These are phyloP conservation scores for Mortierella sp. DNA, from an alignment of 371 early-diverging fungal genomes.

Conservation along the genomic window DNA sequence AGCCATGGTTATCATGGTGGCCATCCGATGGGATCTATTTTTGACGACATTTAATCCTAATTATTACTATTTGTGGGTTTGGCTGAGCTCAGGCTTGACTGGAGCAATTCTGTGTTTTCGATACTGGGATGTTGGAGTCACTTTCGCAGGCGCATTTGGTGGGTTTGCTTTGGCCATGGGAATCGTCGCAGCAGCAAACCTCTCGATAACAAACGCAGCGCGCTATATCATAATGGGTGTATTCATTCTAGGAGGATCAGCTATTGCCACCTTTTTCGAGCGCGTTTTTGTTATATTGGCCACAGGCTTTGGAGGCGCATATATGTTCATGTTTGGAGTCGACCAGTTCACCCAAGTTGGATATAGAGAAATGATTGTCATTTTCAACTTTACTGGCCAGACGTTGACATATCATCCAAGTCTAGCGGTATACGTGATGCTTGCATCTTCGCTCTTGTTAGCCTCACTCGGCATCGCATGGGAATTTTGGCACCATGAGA, in stretches of 20 bases:
- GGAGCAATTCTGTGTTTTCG: conserved; percentile 47
- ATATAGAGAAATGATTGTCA: conserved; percentile 57
- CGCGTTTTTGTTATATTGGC: conserved; percentile 40
- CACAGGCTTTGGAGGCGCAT: conserved; percentile 54
- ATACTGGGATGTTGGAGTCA: conserved; percentile 55
- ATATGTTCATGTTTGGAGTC: conserved; percentile 53
- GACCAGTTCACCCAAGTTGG: conserved; percentile 57
- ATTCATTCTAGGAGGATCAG: conserved; percentile 32
- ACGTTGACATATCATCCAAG: conserved; percentile 46
- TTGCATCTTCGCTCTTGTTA: conserved; percentile 29
- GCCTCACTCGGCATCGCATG: conserved; percentile 38
- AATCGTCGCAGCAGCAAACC: conserved; percentile 45
- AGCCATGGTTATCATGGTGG: conserved; percentile 49
- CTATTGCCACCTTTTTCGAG: conserved; percentile 49
- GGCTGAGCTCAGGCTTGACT: conserved; percentile 31
- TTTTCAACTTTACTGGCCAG: conserved; percentile 55
- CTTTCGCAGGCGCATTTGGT: conserved; percentile 46
- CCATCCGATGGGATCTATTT: conserved; percentile 49
- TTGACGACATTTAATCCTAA: conserved; percentile 38
- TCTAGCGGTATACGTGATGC: conserved; percentile 40
- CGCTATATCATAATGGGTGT: conserved; percentile 44
- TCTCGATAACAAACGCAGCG: conserved; percentile 26
- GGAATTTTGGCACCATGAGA: conserved; percentile 53
- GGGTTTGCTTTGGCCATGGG: conserved; percentile 54
- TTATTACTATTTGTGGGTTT: conserved; percentile 48